Evolutionary conservation across 805 yeast genomes (phyloP).

Genomic region (Ogataea dorogensis): DNA sequence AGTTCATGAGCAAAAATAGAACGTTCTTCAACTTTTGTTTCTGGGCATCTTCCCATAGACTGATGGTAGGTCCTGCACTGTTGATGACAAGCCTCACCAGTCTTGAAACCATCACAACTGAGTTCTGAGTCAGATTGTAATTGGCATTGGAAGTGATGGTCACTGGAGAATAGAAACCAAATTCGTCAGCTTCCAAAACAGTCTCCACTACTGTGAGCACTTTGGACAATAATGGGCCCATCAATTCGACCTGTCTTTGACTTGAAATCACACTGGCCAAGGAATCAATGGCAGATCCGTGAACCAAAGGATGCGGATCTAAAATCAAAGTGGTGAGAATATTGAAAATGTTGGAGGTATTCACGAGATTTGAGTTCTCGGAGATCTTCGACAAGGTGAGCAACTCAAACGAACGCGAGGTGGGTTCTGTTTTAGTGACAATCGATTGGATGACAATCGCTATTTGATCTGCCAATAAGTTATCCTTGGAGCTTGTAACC

Average conservation of each 20-base stretch:
- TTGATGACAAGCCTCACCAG: constrained; percentile 46
- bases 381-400: constrained; percentile 39
- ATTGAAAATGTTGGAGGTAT: constrained; percentile 49
- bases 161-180: constrained; percentile 44
- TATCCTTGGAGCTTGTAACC: constrained; percentile 26
- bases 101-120: constrained; percentile 43
- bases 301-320: constrained; percentile 87
- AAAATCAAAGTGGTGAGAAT: constrained; percentile 57
- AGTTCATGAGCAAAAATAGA: constrained; percentile 37
- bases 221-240: constrained; percentile 38
- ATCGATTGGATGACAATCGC: constrained; percentile 62
- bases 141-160: constrained; percentile 50
- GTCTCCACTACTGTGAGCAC: constrained; percentile 41
- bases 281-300: constrained; percentile 67
- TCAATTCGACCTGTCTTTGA: constrained; percentile 37
- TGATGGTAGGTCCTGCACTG: constrained; percentile 57
- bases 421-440: constrained; percentile 63
- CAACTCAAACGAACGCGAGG: constrained; percentile 57
- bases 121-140: constrained; percentile 39
- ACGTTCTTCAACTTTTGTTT: constrained; percentile 38
- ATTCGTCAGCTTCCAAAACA: constrained; percentile 46
- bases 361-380: constrained; percentile 24
- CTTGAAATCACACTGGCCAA: constrained; percentile 54
- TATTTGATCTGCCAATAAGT: constrained; percentile 38
- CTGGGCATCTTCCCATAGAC: constrained; percentile 30